A percentile compares a stretch with the other conserved stretches of the same genome.
Evolutionary conservation across 1,139 yeast genomes (phyloP).

Genomic region (Tardiomyces depauwii): DNA sequence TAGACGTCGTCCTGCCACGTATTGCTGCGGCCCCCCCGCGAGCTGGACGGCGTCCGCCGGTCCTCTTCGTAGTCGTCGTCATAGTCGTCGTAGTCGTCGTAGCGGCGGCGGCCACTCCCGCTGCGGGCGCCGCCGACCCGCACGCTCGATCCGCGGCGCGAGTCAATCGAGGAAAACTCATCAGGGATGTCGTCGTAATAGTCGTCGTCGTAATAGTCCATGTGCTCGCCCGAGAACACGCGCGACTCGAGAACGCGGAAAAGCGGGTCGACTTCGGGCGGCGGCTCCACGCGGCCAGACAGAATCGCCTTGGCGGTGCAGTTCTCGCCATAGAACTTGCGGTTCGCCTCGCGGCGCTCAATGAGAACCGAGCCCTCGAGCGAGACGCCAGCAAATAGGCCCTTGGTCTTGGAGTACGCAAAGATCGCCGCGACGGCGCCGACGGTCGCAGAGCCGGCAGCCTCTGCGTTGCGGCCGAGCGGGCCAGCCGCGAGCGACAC

Average conservation of each 20-base stretch:
- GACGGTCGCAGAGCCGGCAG: constrained; percentile 90
- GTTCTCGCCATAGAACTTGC: constrained; percentile 81
- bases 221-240: constrained; percentile 57
- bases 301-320: constrained; percentile 80
- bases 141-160: constrained; percentile 7
- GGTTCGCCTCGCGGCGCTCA: constrained; percentile 93
- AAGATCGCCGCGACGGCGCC: constrained; percentile 85
- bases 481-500: constrained; percentile 98
- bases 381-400: constrained; percentile 94
- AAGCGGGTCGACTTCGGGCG: constrained; percentile 85
- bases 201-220: constrained; percentile 47
- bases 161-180: constrained; percentile 9
- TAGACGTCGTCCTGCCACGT: constrained; percentile 83
- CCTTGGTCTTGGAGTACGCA: constrained; percentile 91
- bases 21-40: constrained; percentile 6
- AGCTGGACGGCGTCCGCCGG: neutral
- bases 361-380: constrained; percentile 91
- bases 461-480: constrained; percentile 93
- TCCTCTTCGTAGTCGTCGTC: constrained; percentile 3
- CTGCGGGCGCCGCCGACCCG: constrained; percentile 19
- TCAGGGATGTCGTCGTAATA: constrained; percentile 67
- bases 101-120: constrained; percentile 32
- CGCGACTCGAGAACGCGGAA: constrained; percentile 79
- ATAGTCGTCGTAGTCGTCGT: constrained; percentile 27
- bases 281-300: constrained; percentile 79